phyloP scores from a whole-genome alignment of 352 stramenopile species.

The Phytopythium oedochilum region DNA sequence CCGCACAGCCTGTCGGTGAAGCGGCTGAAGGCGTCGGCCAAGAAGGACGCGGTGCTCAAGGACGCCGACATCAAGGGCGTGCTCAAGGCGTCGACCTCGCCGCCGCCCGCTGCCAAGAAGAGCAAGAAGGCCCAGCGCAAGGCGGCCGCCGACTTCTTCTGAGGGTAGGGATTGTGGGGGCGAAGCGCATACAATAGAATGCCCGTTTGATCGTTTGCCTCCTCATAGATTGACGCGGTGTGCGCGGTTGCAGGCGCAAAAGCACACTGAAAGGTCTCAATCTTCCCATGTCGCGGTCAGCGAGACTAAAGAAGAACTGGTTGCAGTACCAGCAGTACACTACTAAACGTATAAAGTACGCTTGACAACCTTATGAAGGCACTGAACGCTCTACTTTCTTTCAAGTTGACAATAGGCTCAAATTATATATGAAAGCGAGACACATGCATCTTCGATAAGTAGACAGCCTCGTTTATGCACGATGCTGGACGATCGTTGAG shows the following conservation, averaged over 20 bases:
- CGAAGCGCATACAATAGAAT: background rate
- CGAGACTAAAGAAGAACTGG: no score
- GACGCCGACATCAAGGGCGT: constrained; percentile 64
- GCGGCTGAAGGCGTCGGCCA: constrained; percentile 72
- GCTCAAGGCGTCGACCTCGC: constrained; percentile 43
- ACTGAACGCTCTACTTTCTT: background rate
- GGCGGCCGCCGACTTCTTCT: constrained; percentile 75
- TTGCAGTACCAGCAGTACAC: no score
- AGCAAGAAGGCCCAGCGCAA: constrained; percentile 53
- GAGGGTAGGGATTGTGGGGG: background rate
- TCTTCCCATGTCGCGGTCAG: no score
- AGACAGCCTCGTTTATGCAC: no score
- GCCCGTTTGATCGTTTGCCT: background rate
- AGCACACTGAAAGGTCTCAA: no score
- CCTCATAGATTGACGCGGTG: no score
- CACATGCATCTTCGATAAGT: no score
- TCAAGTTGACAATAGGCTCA: no score
- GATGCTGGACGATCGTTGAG: background rate
- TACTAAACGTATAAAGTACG: no score
- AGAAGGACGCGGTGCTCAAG: constrained; percentile 48
- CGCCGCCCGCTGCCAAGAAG: constrained; percentile 26
- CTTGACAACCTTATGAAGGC: no score
- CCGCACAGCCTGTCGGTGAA: constrained; percentile 79
- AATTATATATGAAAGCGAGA: no score
- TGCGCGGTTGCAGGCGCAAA: no score